Evolutionary conservation across 345 rosid species (phyloP).

Genomic region (Rhizophora mangle): DNA sequence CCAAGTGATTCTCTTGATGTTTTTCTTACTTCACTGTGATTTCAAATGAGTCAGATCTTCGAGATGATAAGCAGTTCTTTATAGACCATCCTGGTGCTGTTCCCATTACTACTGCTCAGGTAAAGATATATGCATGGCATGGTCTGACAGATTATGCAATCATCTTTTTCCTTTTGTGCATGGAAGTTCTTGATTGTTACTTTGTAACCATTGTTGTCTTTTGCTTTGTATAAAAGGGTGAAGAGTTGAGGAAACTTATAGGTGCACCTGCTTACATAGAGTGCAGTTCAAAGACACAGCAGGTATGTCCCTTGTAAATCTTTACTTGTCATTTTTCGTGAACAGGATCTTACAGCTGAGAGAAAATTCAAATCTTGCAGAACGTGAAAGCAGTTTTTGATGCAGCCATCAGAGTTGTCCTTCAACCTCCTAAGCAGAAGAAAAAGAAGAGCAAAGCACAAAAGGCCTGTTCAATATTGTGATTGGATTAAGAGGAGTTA

Average conservation of each 20-base stretch:
- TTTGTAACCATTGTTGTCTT: background rate
- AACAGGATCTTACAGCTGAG: background rate
- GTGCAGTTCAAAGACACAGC: slow-evolving; percentile 91
- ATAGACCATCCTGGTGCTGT: slow-evolving; percentile 37
- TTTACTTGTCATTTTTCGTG: background rate
- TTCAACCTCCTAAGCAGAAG: slow-evolving; percentile 82
- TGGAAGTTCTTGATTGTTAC: background rate
- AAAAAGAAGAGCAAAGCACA: slow-evolving; percentile 75
- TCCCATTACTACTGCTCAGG: slow-evolving; percentile 32
- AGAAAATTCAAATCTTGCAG: slow-evolving; percentile 30
- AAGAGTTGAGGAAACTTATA: slow-evolving; percentile 85
- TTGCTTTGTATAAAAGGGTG: slow-evolving; percentile 53
- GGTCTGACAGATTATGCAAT: background rate
- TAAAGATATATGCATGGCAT: background rate
- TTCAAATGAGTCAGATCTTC: slow-evolving; percentile 25
- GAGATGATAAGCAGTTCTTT: slow-evolving; percentile 36
- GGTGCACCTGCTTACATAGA: slow-evolving; percentile 85
- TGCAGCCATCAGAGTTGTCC: slow-evolving; percentile 80
- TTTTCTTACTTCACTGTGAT: background rate
- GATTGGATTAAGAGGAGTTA: slow-evolving; percentile 27
- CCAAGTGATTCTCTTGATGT: background rate
- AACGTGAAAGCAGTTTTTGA: slow-evolving; percentile 86
- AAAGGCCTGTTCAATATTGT: slow-evolving; percentile 80
- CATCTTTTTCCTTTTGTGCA: background rate
- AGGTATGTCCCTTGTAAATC: slow-evolving; percentile 38